These are phyloP conservation scores for Sistotremastrum suecicum DNA, from an alignment of 768 basidiomycete genomes.

Conservation along the genomic window DNA sequence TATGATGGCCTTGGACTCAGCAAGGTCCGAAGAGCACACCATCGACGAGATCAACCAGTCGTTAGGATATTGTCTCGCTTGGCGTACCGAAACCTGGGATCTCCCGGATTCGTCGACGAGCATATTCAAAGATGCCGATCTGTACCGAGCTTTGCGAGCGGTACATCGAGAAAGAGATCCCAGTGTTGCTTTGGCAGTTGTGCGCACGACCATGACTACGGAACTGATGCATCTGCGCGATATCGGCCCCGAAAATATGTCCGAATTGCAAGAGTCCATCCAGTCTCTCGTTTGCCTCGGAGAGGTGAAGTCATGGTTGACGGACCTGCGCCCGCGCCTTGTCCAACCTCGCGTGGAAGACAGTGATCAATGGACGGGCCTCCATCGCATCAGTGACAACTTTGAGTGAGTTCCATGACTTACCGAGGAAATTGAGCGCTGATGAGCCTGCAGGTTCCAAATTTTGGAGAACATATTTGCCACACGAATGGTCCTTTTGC, in stretches of 20 bases:
- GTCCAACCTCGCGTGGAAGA: constrained; percentile 23
- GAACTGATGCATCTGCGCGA: constrained; percentile 52
- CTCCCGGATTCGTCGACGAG: constrained; percentile 47
- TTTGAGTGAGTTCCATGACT: constrained; percentile 46
- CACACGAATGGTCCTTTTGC: constrained; percentile 70
- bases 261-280: constrained; percentile 53
- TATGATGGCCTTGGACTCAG: constrained; percentile 41
- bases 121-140: constrained; percentile 34
- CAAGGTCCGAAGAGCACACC: constrained; percentile 19
- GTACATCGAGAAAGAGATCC: constrained; percentile 66
- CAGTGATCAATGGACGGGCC: constrained; percentile 23
- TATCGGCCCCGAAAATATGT: constrained; percentile 68
- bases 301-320: constrained; percentile 59
- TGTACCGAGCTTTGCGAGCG: constrained; percentile 72
- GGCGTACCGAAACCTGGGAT: constrained; percentile 95
- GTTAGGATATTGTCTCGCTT: constrained; percentile 70
- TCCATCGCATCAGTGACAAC: constrained; percentile 33
- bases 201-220: constrained; percentile 35
- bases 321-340: background rate
- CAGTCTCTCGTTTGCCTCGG: constrained; percentile 69
- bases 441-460: constrained; percentile 38
- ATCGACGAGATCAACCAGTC: constrained; percentile 20
- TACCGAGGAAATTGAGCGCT: constrained; percentile 5
- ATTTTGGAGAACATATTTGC: constrained; percentile 68
- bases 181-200: constrained; percentile 28